These are phyloP conservation scores for Psilocybe sp. DNA, from an alignment of 768 basidiomycete genomes.

Conservation along the genomic window DNA sequence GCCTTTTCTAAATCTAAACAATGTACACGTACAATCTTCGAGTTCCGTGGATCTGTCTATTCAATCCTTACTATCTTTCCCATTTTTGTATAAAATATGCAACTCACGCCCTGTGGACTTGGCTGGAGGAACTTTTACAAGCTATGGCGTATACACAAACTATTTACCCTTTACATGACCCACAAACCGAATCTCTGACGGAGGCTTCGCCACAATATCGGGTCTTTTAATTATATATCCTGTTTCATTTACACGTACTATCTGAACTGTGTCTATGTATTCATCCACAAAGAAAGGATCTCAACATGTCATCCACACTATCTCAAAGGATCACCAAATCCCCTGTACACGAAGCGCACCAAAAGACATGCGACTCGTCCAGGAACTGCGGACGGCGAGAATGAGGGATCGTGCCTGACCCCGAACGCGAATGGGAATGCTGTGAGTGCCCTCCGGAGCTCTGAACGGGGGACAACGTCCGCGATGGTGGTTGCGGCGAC, in stretches of 20 bases:
- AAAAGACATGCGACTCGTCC: conserved; percentile 88
- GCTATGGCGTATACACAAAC: too few species aligned
- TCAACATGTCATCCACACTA: neutral
- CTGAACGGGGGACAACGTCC: conserved; percentile 55
- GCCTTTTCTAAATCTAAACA: conserved; percentile 13
- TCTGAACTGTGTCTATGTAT: neutral
- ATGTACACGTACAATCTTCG: neutral
- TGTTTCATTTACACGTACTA: neutral
- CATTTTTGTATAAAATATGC: neutral
- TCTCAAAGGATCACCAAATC: conserved; percentile 75
- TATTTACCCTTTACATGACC: neutral
- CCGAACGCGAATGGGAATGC: conserved; percentile 4
- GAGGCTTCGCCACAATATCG: neutral
- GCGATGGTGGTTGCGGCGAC: conserved; percentile 40
- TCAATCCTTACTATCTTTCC: neutral
- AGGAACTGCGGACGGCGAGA: conserved; percentile 67
- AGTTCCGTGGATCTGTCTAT: neutral
- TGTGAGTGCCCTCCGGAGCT: conserved; percentile 28
- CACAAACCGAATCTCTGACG: conserved; percentile 2
- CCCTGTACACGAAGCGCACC: conserved; percentile 81
- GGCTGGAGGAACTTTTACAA: too few species aligned
- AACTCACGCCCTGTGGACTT: neutral
- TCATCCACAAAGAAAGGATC: too few species aligned
- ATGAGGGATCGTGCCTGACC: conserved; percentile 22
- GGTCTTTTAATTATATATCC: neutral